Evolutionary conservation across 164 flowering plant genomes (phyloP), one percentile per base, ranked within the genome.

Genomic region (Vitis riparia): DNA sequence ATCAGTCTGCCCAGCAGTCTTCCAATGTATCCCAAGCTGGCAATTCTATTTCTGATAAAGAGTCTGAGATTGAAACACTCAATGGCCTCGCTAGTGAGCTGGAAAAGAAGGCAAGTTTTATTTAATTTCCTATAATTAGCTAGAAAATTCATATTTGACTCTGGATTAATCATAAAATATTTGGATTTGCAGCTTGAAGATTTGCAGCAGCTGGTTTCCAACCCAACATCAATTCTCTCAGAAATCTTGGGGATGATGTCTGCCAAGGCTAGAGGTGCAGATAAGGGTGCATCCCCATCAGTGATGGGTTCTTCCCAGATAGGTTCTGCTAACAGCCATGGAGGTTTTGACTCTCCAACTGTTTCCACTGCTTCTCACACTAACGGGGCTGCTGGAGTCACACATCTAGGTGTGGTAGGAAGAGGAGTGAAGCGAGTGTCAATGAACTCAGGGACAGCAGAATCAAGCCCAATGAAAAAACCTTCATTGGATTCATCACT

Each of bases 341-440:
- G 76, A 71, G 79, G 55, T 66, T 74, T 84, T 15, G 90, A 84
- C 56, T 86, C 90, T 23, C 87, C 91, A 53, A 82, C 88, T 13
- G 76, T 79, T 51, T 86, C 93, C 13, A 82, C 91, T 66, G 87
- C 27, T 23, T 1, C 92, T 66, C 94, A 86, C 68, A 84, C 88
- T 19, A 86, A 75, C 71, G 85, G 85, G 8, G 72, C 79, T 63
- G 68, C 85, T 72, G 86, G 71, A 51, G 91, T 96, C 52, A 91
- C 92, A 17, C 86, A 96, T 80, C 91, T 93, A 47, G 98, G 99
- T 47, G 94, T 96, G 29, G 98, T 96, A 9, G 99, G 99, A 67
- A 87, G 99, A 79, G 98, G 99, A 62, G 93, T 88, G 7, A 96
- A 96, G 82, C 88, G 98, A 67, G 93, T 88, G 11, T 47, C 72